Percentiles rank a stretch among this genome's conserved stretches.
Conservation (phyloP, 2,329 filamentous ascomycete species). For the Massarina eburnea region DNA sequence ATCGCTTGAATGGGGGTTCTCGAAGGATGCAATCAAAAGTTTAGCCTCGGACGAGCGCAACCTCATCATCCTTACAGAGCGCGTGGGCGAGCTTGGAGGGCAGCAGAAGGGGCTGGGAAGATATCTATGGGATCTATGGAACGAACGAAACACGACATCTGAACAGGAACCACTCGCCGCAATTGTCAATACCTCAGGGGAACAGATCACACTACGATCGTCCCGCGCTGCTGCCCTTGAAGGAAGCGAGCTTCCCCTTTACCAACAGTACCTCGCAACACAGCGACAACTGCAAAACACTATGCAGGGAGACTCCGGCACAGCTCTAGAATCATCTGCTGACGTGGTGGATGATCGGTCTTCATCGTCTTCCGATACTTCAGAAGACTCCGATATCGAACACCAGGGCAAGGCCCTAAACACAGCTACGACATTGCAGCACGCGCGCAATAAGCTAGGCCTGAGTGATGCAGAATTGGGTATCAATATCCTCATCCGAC, state of each 20-base stretch:
- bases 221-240: constrained; percentile 65
- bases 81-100: constrained; percentile 51
- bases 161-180: constrained; percentile 46
- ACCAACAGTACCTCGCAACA: constrained; percentile 90
- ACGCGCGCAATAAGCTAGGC: constrained; percentile 76
- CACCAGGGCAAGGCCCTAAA: constrained; percentile 92
- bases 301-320: constrained; percentile 64
- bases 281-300: constrained; percentile 85
- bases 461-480: constrained; percentile 88
- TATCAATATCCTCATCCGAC: constrained; percentile 84
- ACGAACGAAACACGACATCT: constrained; percentile 21
- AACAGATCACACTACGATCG: constrained; percentile 29
- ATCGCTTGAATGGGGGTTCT: constrained; percentile 93
- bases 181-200: constrained; percentile 66
- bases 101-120: constrained; percentile 58
- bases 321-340: constrained; percentile 67
- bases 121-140: constrained; percentile 68
- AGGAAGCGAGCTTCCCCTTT: constrained; percentile 74
- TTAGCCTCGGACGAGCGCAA: constrained; percentile 79
- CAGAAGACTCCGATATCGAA: constrained; percentile 85
- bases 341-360: constrained; percentile 82
- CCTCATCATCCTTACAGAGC: constrained; percentile 83
- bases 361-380: constrained; percentile 81
- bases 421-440: constrained; percentile 79
- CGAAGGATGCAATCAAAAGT: constrained; percentile 72